phyloP scores from a whole-genome alignment of 148 eudicot species.

The Simmondsia chinensis region DNA sequence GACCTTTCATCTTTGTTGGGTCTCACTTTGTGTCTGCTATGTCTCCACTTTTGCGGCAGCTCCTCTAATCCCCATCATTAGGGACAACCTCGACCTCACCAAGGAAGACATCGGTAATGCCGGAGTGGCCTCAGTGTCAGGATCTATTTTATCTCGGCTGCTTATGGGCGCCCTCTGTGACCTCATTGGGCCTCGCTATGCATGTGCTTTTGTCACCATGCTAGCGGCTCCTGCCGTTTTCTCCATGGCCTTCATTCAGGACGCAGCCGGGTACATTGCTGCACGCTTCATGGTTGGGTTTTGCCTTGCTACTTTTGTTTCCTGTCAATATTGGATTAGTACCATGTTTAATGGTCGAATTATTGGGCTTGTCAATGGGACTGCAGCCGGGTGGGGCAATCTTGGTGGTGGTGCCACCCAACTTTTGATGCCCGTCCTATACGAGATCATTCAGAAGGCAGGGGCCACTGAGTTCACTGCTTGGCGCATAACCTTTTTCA shows the following conservation, averaged over 20 bases:
- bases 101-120: constrained; percentile 27
- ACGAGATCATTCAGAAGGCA: constrained; percentile 5
- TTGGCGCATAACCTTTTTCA: constrained; percentile 42
- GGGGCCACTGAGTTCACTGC: constrained; percentile 33
- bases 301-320: constrained; percentile 33
- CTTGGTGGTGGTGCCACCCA: constrained; percentile 47
- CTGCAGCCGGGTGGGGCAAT: constrained; percentile 52
- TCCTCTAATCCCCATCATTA: constrained; percentile 36
- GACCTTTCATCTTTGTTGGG: constrained; percentile 32
- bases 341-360: constrained; percentile 37
- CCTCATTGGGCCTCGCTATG: constrained; percentile 37
- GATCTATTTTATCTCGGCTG: constrained; percentile 25
- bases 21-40: constrained; percentile 23
- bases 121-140: constrained; percentile 35
- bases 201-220: constrained; percentile 35
- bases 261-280: constrained; percentile 26
- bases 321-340: constrained; percentile 53
- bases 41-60: constrained; percentile 38
- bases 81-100: constrained; percentile 33
- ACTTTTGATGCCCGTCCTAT: constrained; percentile 44
- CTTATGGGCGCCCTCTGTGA: constrained; percentile 40
- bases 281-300: constrained; percentile 40
- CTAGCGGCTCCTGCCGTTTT: constrained; percentile 32
- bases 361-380: constrained; percentile 36
- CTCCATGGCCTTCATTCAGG: constrained; percentile 24